A percentile compares a stretch with the other conserved stretches of the same genome.
Conservation (phyloP, 495 filamentous ascomycete species). For the Hyaloscypha finlandica region DNA sequence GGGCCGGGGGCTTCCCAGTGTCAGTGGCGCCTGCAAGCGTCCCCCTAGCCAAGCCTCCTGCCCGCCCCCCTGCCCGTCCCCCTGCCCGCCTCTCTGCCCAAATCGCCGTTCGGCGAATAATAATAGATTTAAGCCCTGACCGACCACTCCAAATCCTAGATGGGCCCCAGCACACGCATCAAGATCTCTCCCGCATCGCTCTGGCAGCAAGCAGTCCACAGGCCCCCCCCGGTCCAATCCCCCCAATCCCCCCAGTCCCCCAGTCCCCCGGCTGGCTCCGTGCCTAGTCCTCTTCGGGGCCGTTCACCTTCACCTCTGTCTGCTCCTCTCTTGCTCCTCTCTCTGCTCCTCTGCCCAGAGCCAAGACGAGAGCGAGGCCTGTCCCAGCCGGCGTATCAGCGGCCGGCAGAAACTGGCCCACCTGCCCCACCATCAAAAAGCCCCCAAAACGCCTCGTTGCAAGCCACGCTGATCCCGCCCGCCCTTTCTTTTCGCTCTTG, state of each 20-base stretch:
- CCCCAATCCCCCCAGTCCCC: no score
- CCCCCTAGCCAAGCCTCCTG: no score
- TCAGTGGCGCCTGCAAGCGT: not conserved
- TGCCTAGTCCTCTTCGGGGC: no score
- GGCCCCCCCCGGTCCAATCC: no score
- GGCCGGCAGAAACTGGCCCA: not conserved
- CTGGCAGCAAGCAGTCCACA: not conserved
- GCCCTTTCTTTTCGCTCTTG: not conserved
- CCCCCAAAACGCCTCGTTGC: slow-evolving; percentile 3
- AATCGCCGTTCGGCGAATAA: not conserved
- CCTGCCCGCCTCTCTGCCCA: not conserved
- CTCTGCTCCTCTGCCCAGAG: no score
- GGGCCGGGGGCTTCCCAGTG: not conserved
- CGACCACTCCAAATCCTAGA: not conserved
- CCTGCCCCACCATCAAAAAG: not conserved
- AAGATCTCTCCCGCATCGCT: not conserved
- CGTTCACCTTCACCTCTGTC: no score
- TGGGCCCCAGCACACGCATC: not conserved
- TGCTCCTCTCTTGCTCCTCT: no score
- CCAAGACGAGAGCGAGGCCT: no score
- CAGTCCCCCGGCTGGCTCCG: no score
- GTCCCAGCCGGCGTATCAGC: no score
- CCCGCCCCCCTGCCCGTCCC: not conserved
- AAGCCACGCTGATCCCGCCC: not conserved
- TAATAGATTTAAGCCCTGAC: slow-evolving; percentile 1